A percentile compares a stretch with the other conserved stretches of the same genome.
These are phyloP conservation scores for Hypholoma sublateritium DNA, from an alignment of 768 basidiomycete species.

Conservation along the genomic window DNA sequence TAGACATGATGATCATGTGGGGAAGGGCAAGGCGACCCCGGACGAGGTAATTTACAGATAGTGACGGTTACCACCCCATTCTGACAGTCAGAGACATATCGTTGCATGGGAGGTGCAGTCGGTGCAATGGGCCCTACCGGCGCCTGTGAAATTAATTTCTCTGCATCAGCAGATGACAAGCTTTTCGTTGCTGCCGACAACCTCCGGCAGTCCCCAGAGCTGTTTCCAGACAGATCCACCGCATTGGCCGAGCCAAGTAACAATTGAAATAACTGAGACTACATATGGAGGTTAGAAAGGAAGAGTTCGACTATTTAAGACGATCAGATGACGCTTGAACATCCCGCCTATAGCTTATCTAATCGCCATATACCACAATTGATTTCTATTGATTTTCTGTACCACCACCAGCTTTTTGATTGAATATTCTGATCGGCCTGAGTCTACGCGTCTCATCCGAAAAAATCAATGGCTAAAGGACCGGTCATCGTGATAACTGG, in stretches of 20 bases:
- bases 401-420: background rate
- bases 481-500: constrained; percentile 87
- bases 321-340: background rate
- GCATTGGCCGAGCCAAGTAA: constrained; percentile 4
- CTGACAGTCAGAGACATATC: constrained; percentile 15
- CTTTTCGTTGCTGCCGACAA: background rate
- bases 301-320: no score
- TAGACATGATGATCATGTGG: constrained; percentile 2
- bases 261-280: background rate
- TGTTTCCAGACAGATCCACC: constrained; percentile 7
- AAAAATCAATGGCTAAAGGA: constrained; percentile 21
- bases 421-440: background rate
- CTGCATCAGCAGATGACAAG: constrained; percentile 3
- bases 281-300: background rate
- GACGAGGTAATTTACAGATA: constrained; percentile 2
- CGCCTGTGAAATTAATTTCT: constrained; percentile 8
- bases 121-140: background rate
- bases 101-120: constrained; percentile 2
- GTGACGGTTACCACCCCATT: constrained; percentile 15
- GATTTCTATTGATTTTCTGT: background rate
- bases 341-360: background rate
- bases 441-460: background rate
- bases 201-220: background rate
- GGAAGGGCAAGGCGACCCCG: background rate
- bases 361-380: no score